A percentile compares a stretch with the other conserved stretches of the same genome.
Conservation (phyloP, 2,329 filamentous ascomycete genomes). For the Lecanicillium sp. region DNA sequence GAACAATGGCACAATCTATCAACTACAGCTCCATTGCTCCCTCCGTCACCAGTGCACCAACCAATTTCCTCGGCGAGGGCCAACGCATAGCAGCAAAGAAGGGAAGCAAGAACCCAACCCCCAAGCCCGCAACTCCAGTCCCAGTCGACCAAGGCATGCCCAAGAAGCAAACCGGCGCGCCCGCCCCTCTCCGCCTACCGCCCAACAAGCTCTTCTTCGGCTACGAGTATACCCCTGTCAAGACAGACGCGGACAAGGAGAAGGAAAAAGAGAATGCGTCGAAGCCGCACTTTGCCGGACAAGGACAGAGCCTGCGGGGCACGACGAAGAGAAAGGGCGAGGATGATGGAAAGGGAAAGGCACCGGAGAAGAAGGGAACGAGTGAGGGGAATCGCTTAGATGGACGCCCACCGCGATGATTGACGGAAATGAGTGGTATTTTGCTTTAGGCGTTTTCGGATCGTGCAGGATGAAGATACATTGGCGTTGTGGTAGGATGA, state of each 20-base stretch:
- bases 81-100: conserved; percentile 85
- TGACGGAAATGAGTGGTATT: not conserved
- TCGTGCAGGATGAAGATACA: too few relatives aligned
- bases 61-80: conserved; percentile 73
- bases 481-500: too few relatives aligned
- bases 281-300: conserved; percentile 72
- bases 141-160: conserved; percentile 24
- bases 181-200: conserved; percentile 75
- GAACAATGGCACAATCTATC: conserved; percentile 96
- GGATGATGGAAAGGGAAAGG: conserved; percentile 37
- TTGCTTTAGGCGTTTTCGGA: not conserved
- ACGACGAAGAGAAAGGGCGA: conserved; percentile 64
- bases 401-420: conserved; percentile 27
- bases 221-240: conserved; percentile 84
- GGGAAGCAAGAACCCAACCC: conserved; percentile 54
- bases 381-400: conserved; percentile 37
- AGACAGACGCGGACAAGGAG: conserved; percentile 65
- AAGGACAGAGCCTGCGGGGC: conserved; percentile 71
- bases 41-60: conserved; percentile 59
- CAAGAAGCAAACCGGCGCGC: conserved; percentile 60
- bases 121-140: conserved; percentile 67
- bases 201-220: conserved; percentile 95
- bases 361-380: conserved; percentile 37
- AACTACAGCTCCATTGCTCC: conserved; percentile 91
- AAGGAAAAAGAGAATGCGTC: conserved; percentile 56